Evolutionary conservation across 1,284 basidiomycete genomes (phyloP), one percentile per base, ranked within the genome.

Genomic region (Cutaneotrichosporon cutaneum): DNA sequence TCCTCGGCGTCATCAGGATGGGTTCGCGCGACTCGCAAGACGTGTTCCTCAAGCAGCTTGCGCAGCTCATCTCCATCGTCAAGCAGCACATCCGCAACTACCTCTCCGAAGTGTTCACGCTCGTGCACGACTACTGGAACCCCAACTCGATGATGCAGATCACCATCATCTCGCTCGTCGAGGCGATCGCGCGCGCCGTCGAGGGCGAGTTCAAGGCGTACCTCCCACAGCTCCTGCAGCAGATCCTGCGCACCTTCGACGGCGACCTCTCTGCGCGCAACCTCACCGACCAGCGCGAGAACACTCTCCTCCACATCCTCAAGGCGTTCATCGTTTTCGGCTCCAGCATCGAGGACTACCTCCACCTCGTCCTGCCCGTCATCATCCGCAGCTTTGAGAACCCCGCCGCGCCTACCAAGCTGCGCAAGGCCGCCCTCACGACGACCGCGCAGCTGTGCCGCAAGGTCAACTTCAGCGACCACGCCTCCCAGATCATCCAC

Each of bases 171-270:
- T 88, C 91, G 30, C 84, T 99, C 30, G 90, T 99, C 33, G 96
- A 99, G 76, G 88, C 94, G 0, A 85, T 98, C n/a, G 94, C 94
- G 1, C 90, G 90, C 72, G 94, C 95, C 0, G 84, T 99, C 22
- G 94, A 98, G 74, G 92, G 94, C 18, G 96, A 99, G 77, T 99
- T 99, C 83, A 95, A 95, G 76, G 94, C 94, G 2, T 97, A 95
- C 81, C 82, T 99, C n/a, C 93, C 95, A 0, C 88, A 88, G 24
- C 87, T 98, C 48, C 82, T 99, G 2, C 95, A 95, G 32, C 85
- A 94, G 39, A 86, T 99, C 67, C 85, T 99, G 54, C 90, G 83
- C 58, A 82, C 94, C 0, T 96, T 99, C 70, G 94, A 97, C 65
- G 89, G 88, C 16, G 92, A 94, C 62, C 81, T 89, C 26, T 70